Percentiles rank a stretch among this genome's conserved stretches.
Evolutionary conservation across 192 early-diverging fungal genomes (phyloP).

Genomic region (Backusella tarrabulga): DNA sequence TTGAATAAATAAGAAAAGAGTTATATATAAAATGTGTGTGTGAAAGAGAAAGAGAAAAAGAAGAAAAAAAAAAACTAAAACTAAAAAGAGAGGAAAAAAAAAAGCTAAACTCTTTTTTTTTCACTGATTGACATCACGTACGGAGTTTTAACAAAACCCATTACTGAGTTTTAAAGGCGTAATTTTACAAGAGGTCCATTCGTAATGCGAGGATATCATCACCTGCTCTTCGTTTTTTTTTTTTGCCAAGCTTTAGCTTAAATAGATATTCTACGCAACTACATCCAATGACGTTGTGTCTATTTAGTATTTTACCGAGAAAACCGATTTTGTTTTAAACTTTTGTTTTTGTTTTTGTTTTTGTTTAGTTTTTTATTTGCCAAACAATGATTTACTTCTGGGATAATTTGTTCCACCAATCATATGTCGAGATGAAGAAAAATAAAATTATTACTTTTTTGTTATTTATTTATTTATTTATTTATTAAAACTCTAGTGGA

Average conservation of each 20-base stretch:
- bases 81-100: not conserved
- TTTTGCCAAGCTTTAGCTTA: not conserved
- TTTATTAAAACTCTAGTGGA: slow-evolving; percentile 46
- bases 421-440: not conserved
- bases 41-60: not conserved
- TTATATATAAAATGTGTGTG: not conserved
- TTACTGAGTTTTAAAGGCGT: not conserved
- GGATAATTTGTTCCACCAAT: not conserved
- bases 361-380: not conserved
- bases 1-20: not conserved
- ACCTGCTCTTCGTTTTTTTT: not conserved
- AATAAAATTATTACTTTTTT: not conserved
- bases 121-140: not conserved
- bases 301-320: not conserved
- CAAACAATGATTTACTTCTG: not conserved
- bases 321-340: not conserved
- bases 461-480: not conserved
- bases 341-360: not conserved
- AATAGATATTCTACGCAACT: not conserved
- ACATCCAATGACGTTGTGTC: not conserved
- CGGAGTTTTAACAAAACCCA: not conserved
- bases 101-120: not conserved
- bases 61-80: not conserved
- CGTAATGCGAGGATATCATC: not conserved
- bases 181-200: not conserved